These are phyloP conservation scores for Datura wrightii DNA, from an alignment of 257 asterid species.

Conservation along the genomic window DNA sequence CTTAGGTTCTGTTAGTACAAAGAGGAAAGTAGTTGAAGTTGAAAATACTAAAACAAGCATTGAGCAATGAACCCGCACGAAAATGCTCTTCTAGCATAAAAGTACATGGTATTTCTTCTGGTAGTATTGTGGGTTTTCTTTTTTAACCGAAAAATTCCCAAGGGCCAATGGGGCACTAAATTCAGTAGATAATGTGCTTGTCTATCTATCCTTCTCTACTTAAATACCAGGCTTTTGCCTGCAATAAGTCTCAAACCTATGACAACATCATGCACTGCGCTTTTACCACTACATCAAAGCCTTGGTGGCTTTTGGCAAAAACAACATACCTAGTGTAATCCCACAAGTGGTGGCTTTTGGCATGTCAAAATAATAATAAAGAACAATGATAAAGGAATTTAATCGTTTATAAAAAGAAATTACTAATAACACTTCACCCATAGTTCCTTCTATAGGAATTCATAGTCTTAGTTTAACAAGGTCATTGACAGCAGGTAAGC, in stretches of 20 bases:
- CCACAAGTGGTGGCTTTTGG: background rate
- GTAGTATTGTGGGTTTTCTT: background rate
- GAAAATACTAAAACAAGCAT: background rate
- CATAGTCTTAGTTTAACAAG: background rate
- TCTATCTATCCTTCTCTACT: background rate
- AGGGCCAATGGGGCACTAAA: background rate
- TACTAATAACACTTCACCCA: background rate
- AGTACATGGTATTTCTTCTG: background rate
- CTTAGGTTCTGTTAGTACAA: background rate
- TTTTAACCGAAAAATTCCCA: background rate
- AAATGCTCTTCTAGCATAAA: constrained; percentile 7
- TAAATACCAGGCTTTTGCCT: background rate
- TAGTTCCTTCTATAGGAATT: background rate
- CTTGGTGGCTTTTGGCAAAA: background rate
- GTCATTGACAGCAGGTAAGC: background rate
- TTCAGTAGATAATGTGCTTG: background rate
- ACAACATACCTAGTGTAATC: no score
- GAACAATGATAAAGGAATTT: background rate
- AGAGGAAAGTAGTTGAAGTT: background rate
- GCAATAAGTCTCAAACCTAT: background rate
- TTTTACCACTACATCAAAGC: background rate
- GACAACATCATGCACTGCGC: background rate
- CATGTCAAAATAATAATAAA: background rate
- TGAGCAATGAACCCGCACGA: background rate
- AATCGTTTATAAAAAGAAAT: background rate